These are phyloP conservation scores for Arthrobotrys sinensis DNA, from an alignment of 2,329 filamentous ascomycete genomes.

Conservation along the genomic window DNA sequence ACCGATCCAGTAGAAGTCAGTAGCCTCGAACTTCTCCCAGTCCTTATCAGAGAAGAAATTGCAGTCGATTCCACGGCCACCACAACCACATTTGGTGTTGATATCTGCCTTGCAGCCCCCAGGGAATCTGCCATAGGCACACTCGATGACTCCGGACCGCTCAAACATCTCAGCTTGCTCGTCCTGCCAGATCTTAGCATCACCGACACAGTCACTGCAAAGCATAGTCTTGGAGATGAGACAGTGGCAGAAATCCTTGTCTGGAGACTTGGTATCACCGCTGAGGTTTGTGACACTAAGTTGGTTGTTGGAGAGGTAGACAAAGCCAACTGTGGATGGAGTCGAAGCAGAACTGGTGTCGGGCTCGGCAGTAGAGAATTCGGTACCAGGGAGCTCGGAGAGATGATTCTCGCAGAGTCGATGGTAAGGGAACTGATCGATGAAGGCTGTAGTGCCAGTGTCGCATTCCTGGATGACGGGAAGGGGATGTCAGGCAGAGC, in stretches of 20 bases:
- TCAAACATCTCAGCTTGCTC: slow-evolving; percentile 46
- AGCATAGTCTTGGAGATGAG: slow-evolving; percentile 60
- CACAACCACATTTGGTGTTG: slow-evolving; percentile 49
- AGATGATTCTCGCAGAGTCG: slow-evolving; percentile 55
- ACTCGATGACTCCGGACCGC: slow-evolving; percentile 45
- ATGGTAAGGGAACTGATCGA: slow-evolving; percentile 54
- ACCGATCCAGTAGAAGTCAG: slow-evolving; percentile 58
- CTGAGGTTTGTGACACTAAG: slow-evolving; percentile 56
- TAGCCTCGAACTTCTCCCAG: slow-evolving; percentile 56
- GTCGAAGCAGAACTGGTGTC: slow-evolving; percentile 28
- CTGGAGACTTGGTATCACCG: slow-evolving; percentile 45
- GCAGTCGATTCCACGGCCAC: slow-evolving; percentile 54
- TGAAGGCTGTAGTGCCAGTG: slow-evolving; percentile 53
- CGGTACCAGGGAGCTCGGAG: slow-evolving; percentile 48
- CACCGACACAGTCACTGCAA: slow-evolving; percentile 39
- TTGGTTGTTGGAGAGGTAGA: slow-evolving; percentile 48
- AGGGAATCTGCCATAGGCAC: slow-evolving; percentile 57
- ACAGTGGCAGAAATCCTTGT: slow-evolving; percentile 56
- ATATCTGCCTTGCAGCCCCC: slow-evolving; percentile 55
- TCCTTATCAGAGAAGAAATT: slow-evolving; percentile 57
- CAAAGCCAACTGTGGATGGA: slow-evolving; percentile 42
- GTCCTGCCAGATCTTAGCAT: slow-evolving; percentile 46
- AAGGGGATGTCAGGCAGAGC: slow-evolving; percentile 1
- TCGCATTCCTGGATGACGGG: slow-evolving; percentile 46
- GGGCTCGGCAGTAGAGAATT: not conserved